phyloP scores from a whole-genome alignment of 2,329 filamentous ascomycete genomes.

The Aspergillus latus region DNA sequence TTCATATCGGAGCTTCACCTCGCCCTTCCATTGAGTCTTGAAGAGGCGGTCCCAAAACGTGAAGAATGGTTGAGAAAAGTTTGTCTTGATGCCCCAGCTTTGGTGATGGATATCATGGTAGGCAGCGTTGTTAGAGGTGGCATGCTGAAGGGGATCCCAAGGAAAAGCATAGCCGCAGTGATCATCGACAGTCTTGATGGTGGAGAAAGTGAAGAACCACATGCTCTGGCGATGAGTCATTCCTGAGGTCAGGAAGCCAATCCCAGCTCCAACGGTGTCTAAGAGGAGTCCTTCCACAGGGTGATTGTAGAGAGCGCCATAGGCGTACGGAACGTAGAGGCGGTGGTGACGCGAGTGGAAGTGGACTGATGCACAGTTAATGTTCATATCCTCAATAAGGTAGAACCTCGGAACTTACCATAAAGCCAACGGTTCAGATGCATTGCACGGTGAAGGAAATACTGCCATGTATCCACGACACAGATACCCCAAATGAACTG shows the following conservation, averaged over 20 bases:
- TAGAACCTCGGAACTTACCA: constrained; percentile 58
- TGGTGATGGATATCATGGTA: constrained; percentile 99
- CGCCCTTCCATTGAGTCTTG: constrained; percentile 78
- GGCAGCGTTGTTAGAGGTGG: constrained; percentile 91
- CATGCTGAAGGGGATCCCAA: constrained; percentile 87
- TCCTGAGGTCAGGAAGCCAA: constrained; percentile 76
- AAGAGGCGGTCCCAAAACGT: constrained; percentile 89
- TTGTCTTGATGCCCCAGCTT: constrained; percentile 91
- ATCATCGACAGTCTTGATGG: constrained; percentile 95
- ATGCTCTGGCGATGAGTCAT: constrained; percentile 87
- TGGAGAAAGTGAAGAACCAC: constrained; percentile 83
- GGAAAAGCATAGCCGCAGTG: constrained; percentile 96
- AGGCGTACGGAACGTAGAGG: constrained; percentile 96
- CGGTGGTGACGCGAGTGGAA: constrained; percentile 96
- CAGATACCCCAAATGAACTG: constrained; percentile 75
- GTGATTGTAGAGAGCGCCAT: constrained; percentile 95
- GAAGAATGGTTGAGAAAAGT: constrained; percentile 60
- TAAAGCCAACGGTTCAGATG: constrained; percentile 98
- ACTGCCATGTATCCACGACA: constrained; percentile 95
- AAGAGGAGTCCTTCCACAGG: constrained; percentile 90
- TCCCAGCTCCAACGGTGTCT: constrained; percentile 81
- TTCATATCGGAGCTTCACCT: constrained; percentile 60
- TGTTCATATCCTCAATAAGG: not conserved
- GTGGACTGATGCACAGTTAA: constrained; percentile 56
- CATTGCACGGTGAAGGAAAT: constrained; percentile 95